Base-by-base conservation (phyloP, 495 filamentous ascomycete genomes). In the Lindgomyces ingoldianus region DNA sequence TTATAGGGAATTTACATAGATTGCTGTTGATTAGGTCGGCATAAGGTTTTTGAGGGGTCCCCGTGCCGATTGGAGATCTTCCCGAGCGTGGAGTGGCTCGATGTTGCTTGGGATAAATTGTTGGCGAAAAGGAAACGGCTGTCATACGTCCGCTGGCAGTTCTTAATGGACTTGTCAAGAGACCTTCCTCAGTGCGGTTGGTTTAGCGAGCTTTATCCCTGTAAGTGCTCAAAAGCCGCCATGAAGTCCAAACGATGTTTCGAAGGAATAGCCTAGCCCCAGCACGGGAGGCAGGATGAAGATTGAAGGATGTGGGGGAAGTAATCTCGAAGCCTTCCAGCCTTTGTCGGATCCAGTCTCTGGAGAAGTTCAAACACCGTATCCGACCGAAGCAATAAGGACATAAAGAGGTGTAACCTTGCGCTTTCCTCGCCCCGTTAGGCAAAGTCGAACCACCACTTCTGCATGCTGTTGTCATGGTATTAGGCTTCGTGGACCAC, bases 101-200 rank as follows among this genome's bases (percentile, higher is more conserved):
- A 57, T 25, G 64, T 67, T 62, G 64, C 64, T 62, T 57, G 52
- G 64, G 51, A 67, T 67, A 67, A 62, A 67, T 67, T 60, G 64
- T 54, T 47, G 52, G 57, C 64, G 57, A 62, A 41, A n/a, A 26
- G 41, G 22, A 51, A 24, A 18, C 36, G 39, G 9, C 27, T 41
- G 63, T 66, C 56, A 61, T 66, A 60, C 63, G 63, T 61, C 56
- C 21, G 29, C 48, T 55, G 62, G 54, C 21, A 55, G 57, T 56
- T 48, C n/a, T n/a, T n/a, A n/a, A n/a, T n/a, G n/a, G n/a, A n/a
- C n/a, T n/a, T n/a, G n/a, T 49, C 51, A 41, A 50, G 19, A 47
- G 25, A 58, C 45, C 51, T 46, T 21, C 21, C 30, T 57, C 57
- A 4, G 52, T 60, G 39, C 26, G 26, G 41, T 16, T 4, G 27